Base-by-base conservation (phyloP, 805 yeast species). In the Ogataea siamensis region DNA sequence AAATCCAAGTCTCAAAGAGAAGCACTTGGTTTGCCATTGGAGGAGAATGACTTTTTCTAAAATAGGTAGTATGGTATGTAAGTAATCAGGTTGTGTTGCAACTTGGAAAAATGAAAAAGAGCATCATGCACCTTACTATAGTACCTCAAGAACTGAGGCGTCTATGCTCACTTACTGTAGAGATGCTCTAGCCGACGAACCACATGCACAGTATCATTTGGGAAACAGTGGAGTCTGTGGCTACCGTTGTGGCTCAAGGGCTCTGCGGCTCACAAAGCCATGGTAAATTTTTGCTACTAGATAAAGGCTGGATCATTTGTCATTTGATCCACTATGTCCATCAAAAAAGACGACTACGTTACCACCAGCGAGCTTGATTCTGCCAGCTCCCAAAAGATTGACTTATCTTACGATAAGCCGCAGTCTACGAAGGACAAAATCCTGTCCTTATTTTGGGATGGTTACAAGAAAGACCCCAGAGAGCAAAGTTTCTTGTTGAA, bases 1-100 rank as follows among this genome's bases (percentile, higher is more conserved):
- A 53, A 61, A 4, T 71, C 77, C 3, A 70, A 69, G 51, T 68
- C 76, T 23, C 79, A 73, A 51, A 70, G 80, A 58, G 72, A 74
- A 53, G 66, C 76, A 8, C 58, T 73, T 42, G 77, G 78, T 3
- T 45, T 60, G 28, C 42, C 57, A 3, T 27, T 45, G 14, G 41
- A 41, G 5, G 43, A 42, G 19, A 14, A 27, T 14, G 39, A 36
- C 4, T 36, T 36, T 18, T 34, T 16, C 22, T 31, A 34, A 26
- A 15, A 9, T 12, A 8, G 4, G 29, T 15, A 8, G 29, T 12
- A 27, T 15, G 31, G 15, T 12, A 9, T 28, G 14, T 17, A n/a
- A n/a, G n/a, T n/a, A n/a, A n/a, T n/a, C n/a, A n/a, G n/a, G n/a
- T n/a, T n/a, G n/a, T n/a, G n/a, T n/a, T n/a, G n/a, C n/a, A 28